Base-by-base conservation (phyloP, 1,139 yeast genomes). In the Torulaspora pretoriensis region DNA sequence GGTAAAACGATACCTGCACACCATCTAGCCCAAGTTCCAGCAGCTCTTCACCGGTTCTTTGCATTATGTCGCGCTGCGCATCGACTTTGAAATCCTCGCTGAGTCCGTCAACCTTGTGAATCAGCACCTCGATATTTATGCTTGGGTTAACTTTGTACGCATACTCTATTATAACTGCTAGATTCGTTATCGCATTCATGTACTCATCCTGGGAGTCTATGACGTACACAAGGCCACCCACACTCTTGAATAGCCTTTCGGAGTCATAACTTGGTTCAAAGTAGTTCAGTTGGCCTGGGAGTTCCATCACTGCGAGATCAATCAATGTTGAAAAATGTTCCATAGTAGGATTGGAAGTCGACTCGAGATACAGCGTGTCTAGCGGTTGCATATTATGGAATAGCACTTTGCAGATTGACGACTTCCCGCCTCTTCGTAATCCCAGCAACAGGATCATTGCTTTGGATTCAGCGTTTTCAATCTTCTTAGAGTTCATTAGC, bases 341-440 rank as follows among this genome's bases (percentile, higher is more conserved):
- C 19, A 83, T 76, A 10, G 95, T 85, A 1, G 97, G 97, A 55
- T 83, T 84, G 3, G 95, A 78, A 0, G 98, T 92, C 49, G 92
- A 81, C 59, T 92, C 98, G 42, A 92, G 71, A 60, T 90, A 92
- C 36, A 90, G 66, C 0, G 97, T 90, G 60, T 92, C 97, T 49
- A 90, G 70, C 1, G 98, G 97, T 61, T 88, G 96, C 96, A 94
- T 88, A 62, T 88, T 86, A 63, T 92, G 96, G 67, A 92, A 92
- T 2, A 92, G 95, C 19, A 92, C 97, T 64, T 90, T 89, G 60
- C 96, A 83, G 28, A 90, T 89, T 3, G 96, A 87, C 8, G 95
- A 85, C 64, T 90, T 90, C 12, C 97, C 97, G 45, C 73, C 71
- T 50, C 70, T 67, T 60, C 96, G 77, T 35, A 89, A 74, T 0